Evolutionary conservation across 208 protist genomes (phyloP), one percentile per base, ranked within the genome.

Genomic region (Leishmania amazonensis): DNA sequence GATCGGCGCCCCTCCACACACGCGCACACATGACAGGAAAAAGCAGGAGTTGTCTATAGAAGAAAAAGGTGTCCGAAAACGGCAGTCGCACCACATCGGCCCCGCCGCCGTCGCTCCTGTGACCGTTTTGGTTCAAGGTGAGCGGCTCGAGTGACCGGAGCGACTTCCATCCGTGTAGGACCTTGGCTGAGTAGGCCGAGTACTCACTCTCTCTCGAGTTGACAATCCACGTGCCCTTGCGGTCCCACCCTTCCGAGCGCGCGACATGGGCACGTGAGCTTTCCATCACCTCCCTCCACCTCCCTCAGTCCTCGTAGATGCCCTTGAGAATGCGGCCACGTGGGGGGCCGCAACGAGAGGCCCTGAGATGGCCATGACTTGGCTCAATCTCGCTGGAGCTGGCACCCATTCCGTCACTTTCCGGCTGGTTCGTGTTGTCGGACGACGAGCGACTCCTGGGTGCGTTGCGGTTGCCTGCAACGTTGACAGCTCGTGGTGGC

Each of bases 281-380:
- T 75, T 47, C 6, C 3, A 21, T 19, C n/a, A 51, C 0, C 13
- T 9, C 9, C 13, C 4, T 28, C 45, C 13, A 7, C 21, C 31
- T 73, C 58, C 17, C 13, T 84, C 81, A 84, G 53, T 84, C 81
- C 40, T 84, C 81, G 58, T 70, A 84, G 45, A 84, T 53, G 24
- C 35, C 47, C 40, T 77, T 84, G 11, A 84, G 58, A 24, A 80
- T 76, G 0, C 81, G 81, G 5, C 75, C 49, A 0, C 81, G 75
- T 4, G 73, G 65, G 0, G 70, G 81, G 28, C 75, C 76, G 42
- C 62, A 76, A 11, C 76, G 76, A 15, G 68, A 80, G 15, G 28
- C n/a, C 8, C 47, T 67, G 6, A 64, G 57, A 42, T 78, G n/a
- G 28, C 19, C 49, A 24, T 5, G 19, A 7, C 53, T 19, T 65